Percentiles rank a stretch among this genome's conserved stretches.
phyloP scores from a whole-genome alignment of 1,284 basidiomycete genomes.

The Cutaneotrichosporon cyanovorans region DNA sequence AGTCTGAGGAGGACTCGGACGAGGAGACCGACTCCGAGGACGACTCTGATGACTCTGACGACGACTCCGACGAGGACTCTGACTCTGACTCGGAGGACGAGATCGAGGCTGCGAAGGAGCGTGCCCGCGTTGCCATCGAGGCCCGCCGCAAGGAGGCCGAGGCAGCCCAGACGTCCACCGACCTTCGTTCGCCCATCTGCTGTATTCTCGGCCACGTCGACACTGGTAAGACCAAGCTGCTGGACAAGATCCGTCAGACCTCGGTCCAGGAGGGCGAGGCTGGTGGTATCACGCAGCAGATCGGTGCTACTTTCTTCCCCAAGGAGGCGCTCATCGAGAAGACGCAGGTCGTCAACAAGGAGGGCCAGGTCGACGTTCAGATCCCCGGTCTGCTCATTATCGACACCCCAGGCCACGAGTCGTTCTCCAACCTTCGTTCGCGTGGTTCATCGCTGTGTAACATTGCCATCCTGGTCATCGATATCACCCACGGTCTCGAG shows the following conservation, averaged over 20 bases:
- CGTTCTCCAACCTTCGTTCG: conserved; percentile 93
- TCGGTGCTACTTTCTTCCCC: conserved; percentile 99
- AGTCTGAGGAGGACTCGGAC: conserved; percentile 42
- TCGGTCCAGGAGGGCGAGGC: conserved; percentile 99
- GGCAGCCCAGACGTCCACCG: conserved; percentile 77
- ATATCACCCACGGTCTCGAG: conserved; percentile 99
- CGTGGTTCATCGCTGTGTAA: conserved; percentile 97
- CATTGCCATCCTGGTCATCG: conserved; percentile 97
- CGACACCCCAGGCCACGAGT: conserved; percentile 99
- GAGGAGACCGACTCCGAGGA: conserved; percentile 48
- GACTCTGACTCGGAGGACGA: conserved; percentile 55
- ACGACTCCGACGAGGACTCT: conserved; percentile 42
- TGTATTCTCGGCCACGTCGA: conserved; percentile 99
- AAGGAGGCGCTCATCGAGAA: conserved; percentile 91
- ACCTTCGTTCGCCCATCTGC: conserved; percentile 94
- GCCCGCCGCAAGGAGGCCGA: conserved; percentile 80
- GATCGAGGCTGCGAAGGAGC: conserved; percentile 69
- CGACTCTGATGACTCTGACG: conserved; percentile 43
- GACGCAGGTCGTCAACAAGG: conserved; percentile 83
- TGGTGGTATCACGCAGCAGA: conserved; percentile 99
- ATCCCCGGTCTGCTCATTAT: conserved; percentile 94
- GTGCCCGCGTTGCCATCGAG: conserved; percentile 70
- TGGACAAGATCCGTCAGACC: conserved; percentile 99
- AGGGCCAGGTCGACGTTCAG: conserved; percentile 83
- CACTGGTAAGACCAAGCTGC: conserved; percentile 96